Conservation (phyloP, 1,284 basidiomycete species). For the Trichosporon sp. region DNA sequence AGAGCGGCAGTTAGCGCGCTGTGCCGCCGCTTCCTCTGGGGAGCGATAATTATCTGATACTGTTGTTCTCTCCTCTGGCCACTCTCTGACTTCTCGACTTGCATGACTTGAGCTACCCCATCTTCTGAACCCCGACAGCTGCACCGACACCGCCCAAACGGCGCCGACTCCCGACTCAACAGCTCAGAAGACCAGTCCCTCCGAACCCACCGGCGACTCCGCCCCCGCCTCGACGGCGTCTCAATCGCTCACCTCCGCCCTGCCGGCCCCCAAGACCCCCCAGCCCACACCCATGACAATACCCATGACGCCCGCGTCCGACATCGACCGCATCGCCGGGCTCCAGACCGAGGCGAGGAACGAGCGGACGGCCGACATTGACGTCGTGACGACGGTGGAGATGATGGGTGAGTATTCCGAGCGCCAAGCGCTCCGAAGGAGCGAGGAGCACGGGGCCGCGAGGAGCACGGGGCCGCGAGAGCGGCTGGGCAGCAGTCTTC, state of each 20-base stretch:
- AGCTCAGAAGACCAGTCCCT: no score
- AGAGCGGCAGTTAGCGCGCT: neutral
- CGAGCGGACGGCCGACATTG: slow-evolving; percentile 17
- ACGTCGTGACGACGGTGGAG: slow-evolving; percentile 22
- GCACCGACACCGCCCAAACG: no score
- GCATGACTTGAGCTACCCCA: no score
- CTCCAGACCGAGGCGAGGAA: slow-evolving; percentile 25
- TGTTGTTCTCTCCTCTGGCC: neutral
- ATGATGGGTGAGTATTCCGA: slow-evolving; percentile 20
- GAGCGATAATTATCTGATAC: neutral
- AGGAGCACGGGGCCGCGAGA: no score
- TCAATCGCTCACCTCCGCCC: neutral
- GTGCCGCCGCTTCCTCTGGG: no score
- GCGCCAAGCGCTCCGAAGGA: neutral
- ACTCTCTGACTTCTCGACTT: neutral
- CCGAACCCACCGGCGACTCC: no score
- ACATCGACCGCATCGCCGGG: slow-evolving; percentile 9
- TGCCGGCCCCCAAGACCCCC: neutral
- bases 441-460: neutral
- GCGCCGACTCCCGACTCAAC: no score
- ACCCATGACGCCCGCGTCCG: slow-evolving; percentile 4
- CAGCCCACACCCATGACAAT: neutral
- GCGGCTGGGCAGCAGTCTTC: no score
- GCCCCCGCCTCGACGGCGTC: neutral
- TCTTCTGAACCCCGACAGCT: no score